Conservation (phyloP, 306 rosid species). For the Trifolium dubium region DNA sequence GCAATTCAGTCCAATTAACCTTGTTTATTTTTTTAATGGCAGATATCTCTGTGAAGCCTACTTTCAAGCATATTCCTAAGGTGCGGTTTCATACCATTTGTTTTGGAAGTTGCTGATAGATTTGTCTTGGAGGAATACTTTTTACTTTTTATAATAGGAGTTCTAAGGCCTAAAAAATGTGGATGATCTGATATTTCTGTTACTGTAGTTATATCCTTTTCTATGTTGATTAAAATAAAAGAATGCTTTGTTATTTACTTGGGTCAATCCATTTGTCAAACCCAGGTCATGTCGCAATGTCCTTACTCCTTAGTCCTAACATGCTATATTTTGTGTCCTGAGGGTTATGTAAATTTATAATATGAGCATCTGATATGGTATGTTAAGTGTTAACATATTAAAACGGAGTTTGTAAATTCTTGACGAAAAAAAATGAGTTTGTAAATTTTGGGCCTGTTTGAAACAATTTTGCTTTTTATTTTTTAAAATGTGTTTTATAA, state of each 20-base stretch:
- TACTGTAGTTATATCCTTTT: background rate
- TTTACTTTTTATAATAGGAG: slow-evolving; percentile 19
- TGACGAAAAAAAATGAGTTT: too few species aligned
- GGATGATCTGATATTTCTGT: slow-evolving; percentile 10
- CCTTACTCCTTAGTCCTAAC: slow-evolving; percentile 3
- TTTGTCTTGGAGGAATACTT: slow-evolving; percentile 25
- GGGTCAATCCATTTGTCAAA: slow-evolving; percentile 11
- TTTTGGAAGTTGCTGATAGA: slow-evolving; percentile 23
- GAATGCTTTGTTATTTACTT: slow-evolving; percentile 17
- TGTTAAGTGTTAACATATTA: background rate
- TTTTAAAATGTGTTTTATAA: too few species aligned
- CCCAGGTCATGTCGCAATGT: background rate
- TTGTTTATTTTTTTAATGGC: slow-evolving; percentile 40
- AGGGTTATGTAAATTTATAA: slow-evolving; percentile 5
- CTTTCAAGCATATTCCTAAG: slow-evolving; percentile 96
- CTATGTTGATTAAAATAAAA: slow-evolving; percentile 19
- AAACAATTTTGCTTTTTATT: too few species aligned
- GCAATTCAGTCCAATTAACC: slow-evolving; percentile 16
- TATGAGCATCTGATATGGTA: slow-evolving; percentile 16
- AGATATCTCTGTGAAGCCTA: slow-evolving; percentile 63
- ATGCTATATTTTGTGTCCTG: slow-evolving; percentile 16
- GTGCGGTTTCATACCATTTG: slow-evolving; percentile 52
- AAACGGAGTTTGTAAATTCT: slow-evolving; percentile 2
- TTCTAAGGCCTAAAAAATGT: slow-evolving; percentile 8
- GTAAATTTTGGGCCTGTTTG: too few species aligned